Percentiles rank a stretch among this genome's conserved stretches.
These are phyloP conservation scores for Coemansia aciculifera DNA, from an alignment of 192 early-diverging fungal species.

Conservation along the genomic window DNA sequence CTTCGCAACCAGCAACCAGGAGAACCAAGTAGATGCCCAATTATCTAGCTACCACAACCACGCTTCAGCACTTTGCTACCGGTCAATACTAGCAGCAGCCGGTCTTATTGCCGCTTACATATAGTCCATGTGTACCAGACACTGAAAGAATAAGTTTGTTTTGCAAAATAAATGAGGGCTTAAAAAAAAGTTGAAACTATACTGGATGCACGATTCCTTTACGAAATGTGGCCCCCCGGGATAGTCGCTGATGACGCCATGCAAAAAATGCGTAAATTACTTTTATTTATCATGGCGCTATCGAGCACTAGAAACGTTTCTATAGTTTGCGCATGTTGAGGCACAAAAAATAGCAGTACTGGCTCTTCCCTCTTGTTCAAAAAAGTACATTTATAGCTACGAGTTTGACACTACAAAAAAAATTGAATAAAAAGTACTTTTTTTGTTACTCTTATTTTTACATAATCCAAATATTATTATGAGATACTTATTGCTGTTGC, in stretches of 20 bases:
- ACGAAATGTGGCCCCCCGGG: neutral
- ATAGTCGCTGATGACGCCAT: neutral
- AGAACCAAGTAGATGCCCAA: conserved; percentile 24
- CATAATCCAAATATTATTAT: neutral
- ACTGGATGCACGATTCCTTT: neutral
- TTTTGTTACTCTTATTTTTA: neutral
- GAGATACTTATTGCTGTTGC: conserved; percentile 3
- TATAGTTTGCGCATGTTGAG: neutral
- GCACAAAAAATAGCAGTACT: conserved; percentile 9
- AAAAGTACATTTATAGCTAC: neutral
- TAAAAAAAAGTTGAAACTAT: neutral
- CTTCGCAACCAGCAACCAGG: conserved; percentile 18
- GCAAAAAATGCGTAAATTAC: conserved; percentile 2
- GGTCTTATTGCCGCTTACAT: neutral
- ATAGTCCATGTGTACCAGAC: neutral
- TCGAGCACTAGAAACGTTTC: conserved; percentile 1
- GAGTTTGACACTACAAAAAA: neutral
- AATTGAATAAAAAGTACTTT: neutral
- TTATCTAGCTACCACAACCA: conserved; percentile 34
- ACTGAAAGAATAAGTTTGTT: neutral
- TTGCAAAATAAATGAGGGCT: neutral
- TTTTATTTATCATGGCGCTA: neutral
- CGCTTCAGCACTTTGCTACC: neutral
- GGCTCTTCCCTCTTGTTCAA: neutral
- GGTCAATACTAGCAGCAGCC: neutral